A percentile compares a stretch with the other conserved stretches of the same genome.
Conservation (phyloP, 495 filamentous ascomycete species). For the Xylaria intraflava region DNA sequence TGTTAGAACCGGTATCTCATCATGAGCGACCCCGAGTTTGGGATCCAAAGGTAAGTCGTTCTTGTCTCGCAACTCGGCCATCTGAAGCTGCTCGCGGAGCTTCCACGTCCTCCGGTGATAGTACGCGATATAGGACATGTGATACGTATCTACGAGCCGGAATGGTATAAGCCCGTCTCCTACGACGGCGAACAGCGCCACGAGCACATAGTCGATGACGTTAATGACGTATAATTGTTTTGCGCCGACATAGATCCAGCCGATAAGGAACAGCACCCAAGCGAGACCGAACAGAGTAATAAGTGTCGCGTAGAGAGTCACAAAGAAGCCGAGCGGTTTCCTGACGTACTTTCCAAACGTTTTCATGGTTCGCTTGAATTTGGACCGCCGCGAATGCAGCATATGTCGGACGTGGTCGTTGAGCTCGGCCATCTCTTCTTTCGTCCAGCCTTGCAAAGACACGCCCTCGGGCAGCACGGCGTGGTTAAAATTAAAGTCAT, state of each 20-base stretch:
- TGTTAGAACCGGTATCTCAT: conserved; percentile 52
- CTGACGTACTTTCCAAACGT: conserved; percentile 68
- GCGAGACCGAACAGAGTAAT: conserved; percentile 75
- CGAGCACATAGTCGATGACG: conserved; percentile 69
- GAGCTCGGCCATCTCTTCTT: conserved; percentile 61
- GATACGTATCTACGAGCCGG: conserved; percentile 71
- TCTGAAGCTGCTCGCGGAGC: conserved; percentile 52
- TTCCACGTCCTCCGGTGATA: conserved; percentile 64
- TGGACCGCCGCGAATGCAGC: conserved; percentile 68
- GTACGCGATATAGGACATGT: conserved; percentile 64
- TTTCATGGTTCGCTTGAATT: conserved; percentile 67
- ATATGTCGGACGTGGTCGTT: conserved; percentile 79
- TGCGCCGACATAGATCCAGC: conserved; percentile 77
- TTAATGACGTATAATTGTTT: conserved; percentile 63
- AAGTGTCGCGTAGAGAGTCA: conserved; percentile 71
- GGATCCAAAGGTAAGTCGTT: conserved; percentile 59
- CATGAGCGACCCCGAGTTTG: conserved; percentile 40
- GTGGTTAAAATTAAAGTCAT: conserved; percentile 27
- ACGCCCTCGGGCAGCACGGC: conserved; percentile 59
- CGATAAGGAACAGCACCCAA: conserved; percentile 81
- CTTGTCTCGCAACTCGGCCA: conserved; percentile 60
- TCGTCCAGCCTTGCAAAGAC: conserved; percentile 59
- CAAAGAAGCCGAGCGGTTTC: conserved; percentile 67
- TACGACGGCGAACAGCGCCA: conserved; percentile 70
- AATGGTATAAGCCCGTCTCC: conserved; percentile 74